These are phyloP conservation scores for Rhodotorula babjevae DNA, from an alignment of 768 basidiomycete species.

Conservation along the genomic window DNA sequence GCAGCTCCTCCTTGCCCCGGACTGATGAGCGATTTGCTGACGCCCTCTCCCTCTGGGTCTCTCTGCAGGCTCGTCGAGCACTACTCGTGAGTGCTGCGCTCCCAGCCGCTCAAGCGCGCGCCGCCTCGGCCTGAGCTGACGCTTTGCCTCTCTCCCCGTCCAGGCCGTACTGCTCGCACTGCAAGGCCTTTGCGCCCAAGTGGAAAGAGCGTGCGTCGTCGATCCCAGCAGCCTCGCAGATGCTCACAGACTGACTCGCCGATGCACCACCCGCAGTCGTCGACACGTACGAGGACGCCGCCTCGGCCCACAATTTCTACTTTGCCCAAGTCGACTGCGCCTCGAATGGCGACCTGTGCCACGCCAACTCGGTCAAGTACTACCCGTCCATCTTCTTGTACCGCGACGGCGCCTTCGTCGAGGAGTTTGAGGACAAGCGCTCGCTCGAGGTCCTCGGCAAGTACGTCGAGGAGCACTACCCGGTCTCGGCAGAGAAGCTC, in stretches of 20 bases:
- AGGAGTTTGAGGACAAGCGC: conserved; percentile 23
- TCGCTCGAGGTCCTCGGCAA: conserved; percentile 27
- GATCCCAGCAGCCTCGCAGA: no score
- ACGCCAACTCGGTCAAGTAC: conserved; percentile 38
- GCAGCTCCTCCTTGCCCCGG: no score
- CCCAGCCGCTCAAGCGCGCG: no score
- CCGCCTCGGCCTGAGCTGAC: no score
- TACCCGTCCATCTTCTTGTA: conserved; percentile 42
- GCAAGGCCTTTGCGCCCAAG: conserved; percentile 39
- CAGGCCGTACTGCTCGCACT: conserved; percentile 36
- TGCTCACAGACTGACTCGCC: no score
- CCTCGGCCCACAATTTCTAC: conserved; percentile 29
- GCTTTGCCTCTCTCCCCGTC: not conserved
- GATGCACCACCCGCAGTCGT: conserved; percentile 13
- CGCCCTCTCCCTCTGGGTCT: not conserved
- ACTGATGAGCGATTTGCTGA: not conserved
- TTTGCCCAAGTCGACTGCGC: conserved; percentile 44
- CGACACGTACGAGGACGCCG: conserved; percentile 16
- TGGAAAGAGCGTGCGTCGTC: conserved; percentile 39
- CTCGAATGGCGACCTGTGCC: conserved; percentile 42
- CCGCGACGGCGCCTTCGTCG: conserved; percentile 17
- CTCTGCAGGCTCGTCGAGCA: conserved; percentile 32
- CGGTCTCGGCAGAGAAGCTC: conserved; percentile 1
- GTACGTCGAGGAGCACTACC: conserved; percentile 33
- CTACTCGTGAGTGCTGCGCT: conserved; percentile 12